phyloP scores from a whole-genome alignment of 306 rosid genomes.

The Begonia masoniana region DNA sequence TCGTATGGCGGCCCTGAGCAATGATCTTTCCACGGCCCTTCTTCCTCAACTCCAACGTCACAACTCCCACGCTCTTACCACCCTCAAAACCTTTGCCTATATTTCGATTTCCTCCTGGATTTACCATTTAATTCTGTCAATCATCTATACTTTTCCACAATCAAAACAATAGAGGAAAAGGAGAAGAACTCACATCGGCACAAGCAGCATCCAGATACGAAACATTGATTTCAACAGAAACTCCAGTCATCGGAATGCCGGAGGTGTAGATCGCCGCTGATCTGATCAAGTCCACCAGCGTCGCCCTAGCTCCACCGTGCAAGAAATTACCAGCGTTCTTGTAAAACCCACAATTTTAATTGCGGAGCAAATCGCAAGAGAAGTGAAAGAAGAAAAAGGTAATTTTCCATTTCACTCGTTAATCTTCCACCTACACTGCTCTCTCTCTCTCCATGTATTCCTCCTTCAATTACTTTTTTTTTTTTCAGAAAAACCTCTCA shows the following conservation, averaged over 20 bases:
- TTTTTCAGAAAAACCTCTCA: too few species aligned
- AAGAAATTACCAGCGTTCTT: slow-evolving; percentile 55
- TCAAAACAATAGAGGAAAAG: background rate
- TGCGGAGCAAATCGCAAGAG: too few species aligned
- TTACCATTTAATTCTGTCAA: slow-evolving; percentile 1
- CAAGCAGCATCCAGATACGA: slow-evolving; percentile 77
- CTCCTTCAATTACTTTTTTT: too few species aligned
- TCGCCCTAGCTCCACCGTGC: slow-evolving; percentile 79
- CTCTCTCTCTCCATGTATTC: too few species aligned
- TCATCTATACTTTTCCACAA: background rate
- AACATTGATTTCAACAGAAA: slow-evolving; percentile 74
- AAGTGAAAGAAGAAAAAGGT: too few species aligned
- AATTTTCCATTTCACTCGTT: too few species aligned
- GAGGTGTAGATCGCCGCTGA: slow-evolving; percentile 45
- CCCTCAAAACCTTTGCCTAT: slow-evolving; percentile 41
- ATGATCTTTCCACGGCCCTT: slow-evolving; percentile 54
- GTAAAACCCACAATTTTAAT: too few species aligned
- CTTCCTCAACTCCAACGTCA: slow-evolving; percentile 59
- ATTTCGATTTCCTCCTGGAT: slow-evolving; percentile 68
- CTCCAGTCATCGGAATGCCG: slow-evolving; percentile 42
- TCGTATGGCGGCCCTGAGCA: slow-evolving; percentile 80
- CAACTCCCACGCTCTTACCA: slow-evolving; percentile 47
- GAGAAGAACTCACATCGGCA: slow-evolving; percentile 32
- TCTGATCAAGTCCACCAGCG: slow-evolving; percentile 72
- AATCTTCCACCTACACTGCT: too few species aligned